Base-by-base conservation (phyloP, 345 rosid genomes). In the Populus euphratica region DNA sequence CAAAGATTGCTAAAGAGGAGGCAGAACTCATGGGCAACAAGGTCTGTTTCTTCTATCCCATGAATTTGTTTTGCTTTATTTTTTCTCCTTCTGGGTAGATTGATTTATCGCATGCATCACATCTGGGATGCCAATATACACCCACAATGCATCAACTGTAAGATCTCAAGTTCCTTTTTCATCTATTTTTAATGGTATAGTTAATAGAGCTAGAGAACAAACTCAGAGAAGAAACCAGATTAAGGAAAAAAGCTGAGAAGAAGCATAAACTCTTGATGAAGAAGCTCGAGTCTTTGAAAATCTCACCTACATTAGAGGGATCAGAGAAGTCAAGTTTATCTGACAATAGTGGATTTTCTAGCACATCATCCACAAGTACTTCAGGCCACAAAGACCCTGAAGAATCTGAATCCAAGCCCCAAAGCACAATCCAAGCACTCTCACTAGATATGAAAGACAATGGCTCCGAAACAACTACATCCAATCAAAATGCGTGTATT, bases 1-100 rank as follows among this genome's bases (percentile, higher is more conserved):
- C 99, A 56, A 92, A 76, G 83, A 76, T 75, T 67, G 93, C 91
- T 13, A 93, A 91, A 73, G 85, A 93, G 70, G 91, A 91, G n/a
- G 93, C 97, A 70, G 89, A 89, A 50, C 76, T 85, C 69, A 75
- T 86, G 85, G 82, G 83, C 41, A 84, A 52, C 43, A 90, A 88
- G 98, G 98, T 94, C 35, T 54, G 71, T 11, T 41, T 29, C 49
- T 23, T 38, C 73, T 27, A 68, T 52, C 36, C 5, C 29, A 27
- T 8, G 54, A 29, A 18, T 64, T 3, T 16, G 21, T 54, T 10
- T 41, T 23, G 16, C 62, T 25, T 9, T 50, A 25, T 39, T n/a
- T 17, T 2, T 17, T 12, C 12, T 23, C 25, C 20, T 23, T 47
- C 18, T 31, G 25, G 25, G 68, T 6, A 4, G 25, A 3, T 68